Conservation (phyloP, 2,329 filamentous ascomycete genomes). For the Aschersonia sp. region DNA sequence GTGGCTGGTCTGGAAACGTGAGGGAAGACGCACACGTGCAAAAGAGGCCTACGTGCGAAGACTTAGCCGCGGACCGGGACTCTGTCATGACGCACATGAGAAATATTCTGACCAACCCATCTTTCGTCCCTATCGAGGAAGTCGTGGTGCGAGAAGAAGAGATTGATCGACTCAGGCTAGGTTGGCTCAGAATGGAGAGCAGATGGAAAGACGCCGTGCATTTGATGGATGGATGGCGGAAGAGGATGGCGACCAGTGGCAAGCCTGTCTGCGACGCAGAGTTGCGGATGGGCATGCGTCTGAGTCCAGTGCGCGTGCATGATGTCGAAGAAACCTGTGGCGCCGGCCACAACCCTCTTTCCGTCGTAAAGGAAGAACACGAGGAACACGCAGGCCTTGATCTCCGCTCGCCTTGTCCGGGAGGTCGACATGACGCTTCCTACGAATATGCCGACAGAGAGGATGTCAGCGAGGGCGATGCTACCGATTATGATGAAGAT, state of each 20-base stretch:
- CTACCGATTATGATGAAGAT: constrained; percentile 30
- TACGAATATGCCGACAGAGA: constrained; percentile 12
- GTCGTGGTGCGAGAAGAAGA: constrained; percentile 87
- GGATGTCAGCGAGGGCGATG: constrained; percentile 21
- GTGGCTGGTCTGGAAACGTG: constrained; percentile 32
- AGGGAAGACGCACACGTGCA: constrained; percentile 16
- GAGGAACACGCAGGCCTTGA: constrained; percentile 11
- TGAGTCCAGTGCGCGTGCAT: constrained; percentile 42
- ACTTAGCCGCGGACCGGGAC: constrained; percentile 63
- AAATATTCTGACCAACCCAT: constrained; percentile 80
- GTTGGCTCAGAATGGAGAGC: constrained; percentile 87
- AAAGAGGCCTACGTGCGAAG: constrained; percentile 33
- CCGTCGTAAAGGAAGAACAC: constrained; percentile 33
- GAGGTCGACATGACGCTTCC: constrained; percentile 3
- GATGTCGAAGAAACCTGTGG: constrained; percentile 32
- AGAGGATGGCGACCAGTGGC: constrained; percentile 58
- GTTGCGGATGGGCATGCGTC: constrained; percentile 50
- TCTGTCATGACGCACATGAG: constrained; percentile 67
- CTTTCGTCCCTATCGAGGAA: constrained; percentile 90
- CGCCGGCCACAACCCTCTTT: constrained; percentile 22
- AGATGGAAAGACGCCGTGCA: constrained; percentile 81
- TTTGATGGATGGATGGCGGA: constrained; percentile 87
- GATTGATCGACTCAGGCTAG: constrained; percentile 65
- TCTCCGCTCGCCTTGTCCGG: constrained; percentile 14
- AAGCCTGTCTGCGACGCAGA: constrained; percentile 56